A percentile compares a stretch with the other conserved stretches of the same genome.
Conservation (phyloP, 2,329 filamentous ascomycete genomes). For the Colletotrichum limetticola region DNA sequence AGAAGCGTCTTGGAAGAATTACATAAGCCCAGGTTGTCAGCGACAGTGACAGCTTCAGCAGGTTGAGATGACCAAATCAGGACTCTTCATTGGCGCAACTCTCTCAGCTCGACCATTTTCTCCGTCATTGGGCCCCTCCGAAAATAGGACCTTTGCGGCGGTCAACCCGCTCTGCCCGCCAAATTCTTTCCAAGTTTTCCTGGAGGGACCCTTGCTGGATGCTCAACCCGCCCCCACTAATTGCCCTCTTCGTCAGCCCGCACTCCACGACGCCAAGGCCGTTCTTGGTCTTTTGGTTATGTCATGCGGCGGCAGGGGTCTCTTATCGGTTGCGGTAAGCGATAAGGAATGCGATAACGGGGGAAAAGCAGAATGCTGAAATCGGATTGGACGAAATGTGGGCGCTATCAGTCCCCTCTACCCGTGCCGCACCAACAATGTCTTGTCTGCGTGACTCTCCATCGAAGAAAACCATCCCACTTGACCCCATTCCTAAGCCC, state of each 20-base stretch:
- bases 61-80: slow-evolving; percentile 21
- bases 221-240: slow-evolving; percentile 7
- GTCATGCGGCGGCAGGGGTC: slow-evolving; percentile 29
- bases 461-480: slow-evolving; percentile 19
- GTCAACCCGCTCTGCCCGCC: slow-evolving; percentile 11
- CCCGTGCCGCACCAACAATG: not conserved
- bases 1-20: not conserved
- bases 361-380: not conserved
- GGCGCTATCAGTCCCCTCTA: not conserved
- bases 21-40: slow-evolving; percentile 4
- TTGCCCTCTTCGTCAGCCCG: not conserved
- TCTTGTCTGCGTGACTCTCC: slow-evolving; percentile 24
- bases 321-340: slow-evolving; percentile 23
- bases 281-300: slow-evolving; percentile 18
- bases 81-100: slow-evolving; percentile 12
- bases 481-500: slow-evolving; percentile 23
- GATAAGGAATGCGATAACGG: slow-evolving; percentile 30
- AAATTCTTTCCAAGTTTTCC: slow-evolving; percentile 21
- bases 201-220: slow-evolving; percentile 6
- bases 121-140: not conserved
- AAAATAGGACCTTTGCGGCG: slow-evolving; percentile 1
- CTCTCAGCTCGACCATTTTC: slow-evolving; percentile 1
- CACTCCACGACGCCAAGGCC: slow-evolving; percentile 9
- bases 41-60: not conserved
- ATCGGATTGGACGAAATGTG: not conserved